Conservation (phyloP, 2,329 filamentous ascomycete genomes). For the Aureobasidium pullulans region DNA sequence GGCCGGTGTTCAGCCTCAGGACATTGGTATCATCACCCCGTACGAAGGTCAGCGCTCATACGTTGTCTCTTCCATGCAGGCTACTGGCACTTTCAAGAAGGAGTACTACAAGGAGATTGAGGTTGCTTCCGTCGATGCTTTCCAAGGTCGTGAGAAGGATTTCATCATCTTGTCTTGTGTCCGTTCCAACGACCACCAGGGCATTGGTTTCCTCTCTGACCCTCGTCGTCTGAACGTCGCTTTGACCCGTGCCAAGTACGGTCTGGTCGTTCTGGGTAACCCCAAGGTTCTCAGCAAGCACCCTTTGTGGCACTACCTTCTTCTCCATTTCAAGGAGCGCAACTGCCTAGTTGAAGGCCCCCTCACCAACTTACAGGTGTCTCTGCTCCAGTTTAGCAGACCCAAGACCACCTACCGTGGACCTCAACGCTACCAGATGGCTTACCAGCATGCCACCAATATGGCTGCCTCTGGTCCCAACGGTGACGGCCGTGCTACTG, state of each 20-base stretch:
- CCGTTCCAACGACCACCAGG: slow-evolving; percentile 96
- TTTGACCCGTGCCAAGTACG: slow-evolving; percentile 92
- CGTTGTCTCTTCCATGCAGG: slow-evolving; percentile 99
- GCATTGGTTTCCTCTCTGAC: slow-evolving; percentile 97
- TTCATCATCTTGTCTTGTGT: slow-evolving; percentile 98
- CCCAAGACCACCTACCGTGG: slow-evolving; percentile 88
- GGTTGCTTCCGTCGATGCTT: slow-evolving; percentile 95
- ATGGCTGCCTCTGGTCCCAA: slow-evolving; percentile 43
- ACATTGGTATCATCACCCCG: slow-evolving; percentile 96
- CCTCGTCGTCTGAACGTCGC: slow-evolving; percentile 96
- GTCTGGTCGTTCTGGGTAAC: slow-evolving; percentile 92
- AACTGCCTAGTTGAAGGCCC: slow-evolving; percentile 95
- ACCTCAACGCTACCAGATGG: slow-evolving; percentile 79
- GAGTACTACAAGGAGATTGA: slow-evolving; percentile 98
- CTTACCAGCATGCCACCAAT: slow-evolving; percentile 60
- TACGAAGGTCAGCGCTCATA: slow-evolving; percentile 98
- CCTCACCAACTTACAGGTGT: slow-evolving; percentile 90
- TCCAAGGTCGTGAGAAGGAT: slow-evolving; percentile 98
- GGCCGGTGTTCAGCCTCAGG: slow-evolving; percentile 84
- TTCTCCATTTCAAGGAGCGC: slow-evolving; percentile 93
- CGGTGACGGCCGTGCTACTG: slow-evolving; percentile 33
- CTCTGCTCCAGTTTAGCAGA: slow-evolving; percentile 86
- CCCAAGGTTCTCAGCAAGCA: slow-evolving; percentile 97
- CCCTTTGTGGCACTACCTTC: slow-evolving; percentile 90
- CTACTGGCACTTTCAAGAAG: slow-evolving; percentile 94